Base-by-base conservation (phyloP, 129 eudicot species). In the Lactuca saligna region DNA sequence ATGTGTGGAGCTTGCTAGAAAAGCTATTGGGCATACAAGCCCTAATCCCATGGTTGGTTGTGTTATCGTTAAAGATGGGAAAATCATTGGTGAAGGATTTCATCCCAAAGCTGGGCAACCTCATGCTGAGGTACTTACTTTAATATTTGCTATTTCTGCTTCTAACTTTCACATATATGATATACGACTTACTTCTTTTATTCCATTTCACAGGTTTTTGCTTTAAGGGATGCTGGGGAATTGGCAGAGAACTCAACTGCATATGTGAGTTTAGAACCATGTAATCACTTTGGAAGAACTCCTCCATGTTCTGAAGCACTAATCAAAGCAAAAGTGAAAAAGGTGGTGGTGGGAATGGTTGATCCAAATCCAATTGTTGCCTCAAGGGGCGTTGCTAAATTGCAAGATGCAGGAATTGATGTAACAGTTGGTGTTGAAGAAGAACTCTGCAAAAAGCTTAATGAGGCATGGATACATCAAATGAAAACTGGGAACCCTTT, bases 1-100 rank as follows among this genome's bases (percentile, higher is more conserved):
- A 74, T 78, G 89, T 74, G 81, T 89, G 72, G 97, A 85, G 87
- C 75, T 89, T 42, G 99, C 99, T 61, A 87, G 54, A 67, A 83
- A 71, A 58, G 93, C 96, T 17, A 16, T 82, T 78, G 99, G 97
- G 79, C 66, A 61, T 71, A 94, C 99, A 32, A 94, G 96, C 63
- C 99, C 99, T 78, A 94, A 94, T 87, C 99, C 99, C 7, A 81
- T 94, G 99, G 99, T 89, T 70, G 99, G 99, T 11, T 89, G 97
- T 82, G 95, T 89, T 38, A 94, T 94, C 82, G 99, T 94, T 60
- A 94, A 89, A 64, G 93, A 89, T 82, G 97, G 90, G 44, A 77
- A 85, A 70, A 76, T 94, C 66, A 93, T 94, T 72, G 99, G 99
- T 11, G 87, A 94, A 87, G 99, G 99, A 17, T 94, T 89, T 81